Base-by-base conservation (phyloP, 108 stramenopile genomes). In the Seminavis robusta region DNA sequence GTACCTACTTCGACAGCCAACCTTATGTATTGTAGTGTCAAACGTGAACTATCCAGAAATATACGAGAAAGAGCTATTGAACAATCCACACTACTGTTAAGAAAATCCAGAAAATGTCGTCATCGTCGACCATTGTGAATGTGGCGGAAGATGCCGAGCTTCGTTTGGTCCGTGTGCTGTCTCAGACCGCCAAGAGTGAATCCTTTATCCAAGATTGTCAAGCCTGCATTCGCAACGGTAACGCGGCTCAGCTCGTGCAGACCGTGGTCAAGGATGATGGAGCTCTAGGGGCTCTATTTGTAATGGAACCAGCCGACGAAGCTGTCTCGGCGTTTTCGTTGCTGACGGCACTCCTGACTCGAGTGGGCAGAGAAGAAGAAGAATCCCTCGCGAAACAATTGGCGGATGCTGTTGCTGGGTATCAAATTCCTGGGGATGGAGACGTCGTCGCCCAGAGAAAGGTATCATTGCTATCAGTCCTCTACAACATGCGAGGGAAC, bases 121-220 rank as follows among this genome's bases (percentile, higher is more conserved):
- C 81, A 21, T 86, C 89, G 33, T 84, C 90, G 32, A 80, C 86
- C 29, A 60, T 92, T 27, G 86, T 88, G 52, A 92, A 88, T 68
- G 78, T 88, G 19, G 73, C 84, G 39, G 86, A 88, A 26, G 84
- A 83, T 49, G 86, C 90, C 28, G 90, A 88, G 61, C 64, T 84
- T 38, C 77, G 86, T 47, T 71, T 92, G 45, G 81, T 88, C 13
- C 67, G 70, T 17, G 62, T 86, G 19, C 63, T 92, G 29, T 67
- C 61, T 23, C 66, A 79, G 21, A 64, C 64, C 17, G 65, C 71
- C 8, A 67, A 77, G 4, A 48, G 59, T 15, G 26, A 63, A 36
- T 47, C 56, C 25, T 60, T 65, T 38, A 69, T 73, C 33, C 40
- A 59, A 1, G 56, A 67, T 27, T 88, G 86, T 56, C 65, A 80